Conservation (phyloP, 2,329 filamentous ascomycete genomes). For the Epichloe coenophiala region DNA sequence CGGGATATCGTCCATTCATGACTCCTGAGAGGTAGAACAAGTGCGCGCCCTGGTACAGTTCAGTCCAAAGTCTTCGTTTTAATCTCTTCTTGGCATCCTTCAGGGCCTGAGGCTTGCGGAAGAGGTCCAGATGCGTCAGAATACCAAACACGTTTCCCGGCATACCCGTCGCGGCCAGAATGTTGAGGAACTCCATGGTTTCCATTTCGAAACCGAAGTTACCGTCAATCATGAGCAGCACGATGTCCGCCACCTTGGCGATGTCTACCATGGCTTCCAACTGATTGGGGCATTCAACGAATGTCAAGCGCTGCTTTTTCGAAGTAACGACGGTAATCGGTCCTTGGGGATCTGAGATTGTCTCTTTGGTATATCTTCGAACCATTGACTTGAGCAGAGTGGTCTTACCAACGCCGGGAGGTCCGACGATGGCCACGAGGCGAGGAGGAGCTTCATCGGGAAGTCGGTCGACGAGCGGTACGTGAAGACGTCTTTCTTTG, state of each 20-base stretch:
- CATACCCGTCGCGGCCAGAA: slow-evolving; percentile 90
- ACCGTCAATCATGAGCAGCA: slow-evolving; percentile 94
- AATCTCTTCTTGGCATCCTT: slow-evolving; percentile 91
- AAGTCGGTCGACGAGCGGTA: slow-evolving; percentile 87
- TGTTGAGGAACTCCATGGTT: slow-evolving; percentile 98
- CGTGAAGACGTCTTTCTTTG: slow-evolving; percentile 91
- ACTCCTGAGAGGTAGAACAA: slow-evolving; percentile 94
- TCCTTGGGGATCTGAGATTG: slow-evolving; percentile 74
- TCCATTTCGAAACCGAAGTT: slow-evolving; percentile 99
- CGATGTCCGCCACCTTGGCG: slow-evolving; percentile 93
- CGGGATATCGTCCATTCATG: slow-evolving; percentile 90
- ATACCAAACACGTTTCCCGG: slow-evolving; percentile 97
- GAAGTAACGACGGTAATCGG: slow-evolving; percentile 94
- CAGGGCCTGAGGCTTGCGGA: slow-evolving; percentile 82
- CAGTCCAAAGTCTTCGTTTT: slow-evolving; percentile 93
- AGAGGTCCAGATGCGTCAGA: slow-evolving; percentile 88
- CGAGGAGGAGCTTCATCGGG: slow-evolving; percentile 91
- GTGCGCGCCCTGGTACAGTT: slow-evolving; percentile 92
- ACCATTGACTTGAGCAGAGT: slow-evolving; percentile 91
- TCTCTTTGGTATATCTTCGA: slow-evolving; percentile 90
- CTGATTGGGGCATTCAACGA: slow-evolving; percentile 94
- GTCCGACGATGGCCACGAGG: slow-evolving; percentile 86
- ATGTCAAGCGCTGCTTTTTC: slow-evolving; percentile 87
- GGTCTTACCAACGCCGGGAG: slow-evolving; percentile 89
- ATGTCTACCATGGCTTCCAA: slow-evolving; percentile 94